Evolutionary conservation across 345 rosid species (phyloP).

Genomic region (Eucalyptus pauciflora): DNA sequence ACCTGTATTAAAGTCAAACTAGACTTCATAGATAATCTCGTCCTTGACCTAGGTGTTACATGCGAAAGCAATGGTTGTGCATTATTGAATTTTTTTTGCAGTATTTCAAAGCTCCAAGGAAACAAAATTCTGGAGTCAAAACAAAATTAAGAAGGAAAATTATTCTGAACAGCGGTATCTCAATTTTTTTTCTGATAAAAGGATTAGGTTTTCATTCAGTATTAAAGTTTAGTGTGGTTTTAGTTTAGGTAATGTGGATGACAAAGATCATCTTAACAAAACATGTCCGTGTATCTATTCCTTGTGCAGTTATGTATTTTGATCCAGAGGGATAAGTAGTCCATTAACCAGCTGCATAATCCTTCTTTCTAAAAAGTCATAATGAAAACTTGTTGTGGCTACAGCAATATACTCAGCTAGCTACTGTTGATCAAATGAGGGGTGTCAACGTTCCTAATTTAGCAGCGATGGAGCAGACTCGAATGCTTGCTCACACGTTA

Average conservation of each 20-base stretch:
- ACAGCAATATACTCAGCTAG: constrained; percentile 69
- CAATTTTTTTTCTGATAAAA: background rate
- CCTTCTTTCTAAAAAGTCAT: background rate
- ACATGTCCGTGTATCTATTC: background rate
- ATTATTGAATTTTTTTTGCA: background rate
- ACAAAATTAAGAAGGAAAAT: background rate
- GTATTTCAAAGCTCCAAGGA: background rate
- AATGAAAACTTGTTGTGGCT: background rate
- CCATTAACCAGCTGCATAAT: background rate
- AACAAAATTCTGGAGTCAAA: background rate
- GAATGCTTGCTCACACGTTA: constrained; percentile 87
- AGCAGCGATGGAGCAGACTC: constrained; percentile 97
- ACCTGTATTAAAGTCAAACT: background rate
- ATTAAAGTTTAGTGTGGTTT: background rate
- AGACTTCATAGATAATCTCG: background rate
- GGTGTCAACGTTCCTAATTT: constrained; percentile 44
- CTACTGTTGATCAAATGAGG: constrained; percentile 50
- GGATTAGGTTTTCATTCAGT: background rate
- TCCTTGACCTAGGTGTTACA: background rate
- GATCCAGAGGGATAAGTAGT: background rate
- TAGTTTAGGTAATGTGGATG: background rate
- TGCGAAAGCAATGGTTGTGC: background rate
- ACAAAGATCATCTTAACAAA: background rate
- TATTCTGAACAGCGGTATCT: background rate
- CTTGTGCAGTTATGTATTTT: background rate